A percentile compares a stretch with the other conserved stretches of the same genome.
Conservation (phyloP, 139 green algal genomes). For the Microglena sp. region DNA sequence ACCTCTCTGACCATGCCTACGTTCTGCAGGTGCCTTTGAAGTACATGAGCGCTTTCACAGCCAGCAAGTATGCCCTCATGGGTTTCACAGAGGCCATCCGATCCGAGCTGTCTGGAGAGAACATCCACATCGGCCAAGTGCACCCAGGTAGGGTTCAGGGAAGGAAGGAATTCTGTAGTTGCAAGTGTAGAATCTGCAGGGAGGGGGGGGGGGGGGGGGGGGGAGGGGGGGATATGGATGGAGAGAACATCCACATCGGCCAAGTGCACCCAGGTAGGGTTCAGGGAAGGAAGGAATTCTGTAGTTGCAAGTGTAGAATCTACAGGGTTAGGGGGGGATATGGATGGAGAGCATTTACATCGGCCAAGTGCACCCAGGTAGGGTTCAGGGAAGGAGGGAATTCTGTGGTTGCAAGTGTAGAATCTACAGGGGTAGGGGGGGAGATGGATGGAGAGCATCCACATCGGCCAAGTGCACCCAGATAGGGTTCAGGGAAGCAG, state of each 20-base stretch:
- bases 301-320: neutral
- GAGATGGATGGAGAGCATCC: too few species aligned
- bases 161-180: constrained; percentile 2
- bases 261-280: too few species aligned
- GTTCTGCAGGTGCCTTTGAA: constrained; percentile 28
- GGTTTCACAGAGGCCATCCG: constrained; percentile 24
- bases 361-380: constrained; percentile 24
- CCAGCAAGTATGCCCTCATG: constrained; percentile 29
- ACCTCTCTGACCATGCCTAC: too few species aligned
- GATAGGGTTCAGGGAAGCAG: too few species aligned
- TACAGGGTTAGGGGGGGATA: too few species aligned
- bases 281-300: constrained; percentile 8
- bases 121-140: constrained; percentile 32
- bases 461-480: constrained; percentile 29
- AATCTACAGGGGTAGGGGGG: too few species aligned
- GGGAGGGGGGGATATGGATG: constrained; percentile 35
- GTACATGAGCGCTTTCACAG: constrained; percentile 33
- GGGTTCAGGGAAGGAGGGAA: constrained; percentile 9
- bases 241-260: constrained; percentile 25
- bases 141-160: too few species aligned
- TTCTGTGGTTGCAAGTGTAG: neutral
- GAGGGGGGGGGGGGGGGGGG: too few species aligned
- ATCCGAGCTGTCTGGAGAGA: constrained; percentile 21
- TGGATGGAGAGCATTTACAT: constrained; percentile 32
- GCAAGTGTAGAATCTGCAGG: neutral